Evolutionary conservation across 139 green algal species (phyloP).

Genomic region (Asterochloris sp.): DNA sequence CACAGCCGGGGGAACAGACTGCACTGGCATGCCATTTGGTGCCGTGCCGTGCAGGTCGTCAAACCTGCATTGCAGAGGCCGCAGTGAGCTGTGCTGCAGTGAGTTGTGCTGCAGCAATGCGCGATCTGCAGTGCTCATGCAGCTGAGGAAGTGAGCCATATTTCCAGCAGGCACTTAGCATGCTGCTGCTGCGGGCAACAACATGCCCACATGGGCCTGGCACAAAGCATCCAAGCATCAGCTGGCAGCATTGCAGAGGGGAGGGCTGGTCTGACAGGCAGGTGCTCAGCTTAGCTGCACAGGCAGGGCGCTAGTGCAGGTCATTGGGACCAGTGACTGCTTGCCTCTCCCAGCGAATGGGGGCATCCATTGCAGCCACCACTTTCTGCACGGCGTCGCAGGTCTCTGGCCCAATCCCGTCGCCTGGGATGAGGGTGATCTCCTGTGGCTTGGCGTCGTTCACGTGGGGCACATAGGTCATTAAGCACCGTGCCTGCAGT

Average conservation of each 20-base stretch:
- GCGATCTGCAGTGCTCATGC: too few relatives aligned
- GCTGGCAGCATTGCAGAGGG: too few relatives aligned
- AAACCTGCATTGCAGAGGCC: constrained; percentile 14
- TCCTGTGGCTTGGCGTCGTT: constrained; percentile 21
- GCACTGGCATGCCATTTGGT: constrained; percentile 3
- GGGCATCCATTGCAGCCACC: constrained; percentile 22
- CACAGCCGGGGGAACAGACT: constrained; percentile 10
- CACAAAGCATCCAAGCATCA: too few relatives aligned
- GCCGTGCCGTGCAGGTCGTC: constrained; percentile 23
- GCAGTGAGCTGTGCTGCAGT: not conserved
- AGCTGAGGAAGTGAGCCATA: too few relatives aligned
- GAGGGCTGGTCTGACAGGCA: too few relatives aligned
- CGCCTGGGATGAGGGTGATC: constrained; percentile 54
- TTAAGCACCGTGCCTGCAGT: constrained; percentile 19
- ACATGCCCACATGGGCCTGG: too few relatives aligned
- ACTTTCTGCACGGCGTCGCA: constrained; percentile 41
- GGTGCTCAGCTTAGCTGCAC: too few relatives aligned
- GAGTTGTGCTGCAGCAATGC: too few relatives aligned
- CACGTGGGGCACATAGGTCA: constrained; percentile 24
- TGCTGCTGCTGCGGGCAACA: too few relatives aligned
- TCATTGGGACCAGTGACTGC: too few relatives aligned
- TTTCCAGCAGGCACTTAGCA: too few relatives aligned
- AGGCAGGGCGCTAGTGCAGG: too few relatives aligned
- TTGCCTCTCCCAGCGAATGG: constrained; percentile 23
- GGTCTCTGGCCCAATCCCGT: constrained; percentile 93